A percentile compares a stretch with the other conserved stretches of the same genome.
Conservation (phyloP, 192 early-diverging fungal species). For the Umbelopsis ramanniana region DNA sequence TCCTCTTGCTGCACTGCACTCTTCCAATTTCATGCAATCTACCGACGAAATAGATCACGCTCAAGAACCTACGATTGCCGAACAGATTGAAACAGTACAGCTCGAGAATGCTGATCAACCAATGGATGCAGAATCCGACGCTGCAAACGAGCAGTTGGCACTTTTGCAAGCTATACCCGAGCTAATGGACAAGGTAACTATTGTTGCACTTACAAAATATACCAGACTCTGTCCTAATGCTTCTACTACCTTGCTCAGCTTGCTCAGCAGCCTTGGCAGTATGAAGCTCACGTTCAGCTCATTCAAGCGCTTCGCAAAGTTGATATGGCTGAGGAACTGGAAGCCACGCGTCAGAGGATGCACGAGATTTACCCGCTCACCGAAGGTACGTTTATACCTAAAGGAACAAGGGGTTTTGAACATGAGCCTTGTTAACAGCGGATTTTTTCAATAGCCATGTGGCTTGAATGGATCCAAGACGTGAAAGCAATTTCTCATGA, state of each 20-base stretch:
- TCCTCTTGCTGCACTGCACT: too few species aligned
- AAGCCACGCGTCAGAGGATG: slow-evolving; percentile 60
- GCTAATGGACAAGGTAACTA: slow-evolving; percentile 4
- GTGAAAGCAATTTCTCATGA: slow-evolving; percentile 49
- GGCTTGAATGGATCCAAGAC: slow-evolving; percentile 77
- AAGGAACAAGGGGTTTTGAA: background rate
- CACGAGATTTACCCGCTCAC: slow-evolving; percentile 61
- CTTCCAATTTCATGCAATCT: background rate
- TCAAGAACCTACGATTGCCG: background rate
- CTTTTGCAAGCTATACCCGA: slow-evolving; percentile 18
- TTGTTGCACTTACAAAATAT: background rate
- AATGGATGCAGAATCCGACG: background rate
- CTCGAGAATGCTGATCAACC: background rate
- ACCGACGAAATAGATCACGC: background rate
- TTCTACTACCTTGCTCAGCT: slow-evolving; percentile 10
- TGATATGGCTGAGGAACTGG: slow-evolving; percentile 51
- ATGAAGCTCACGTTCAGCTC: slow-evolving; percentile 54
- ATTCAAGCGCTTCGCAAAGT: slow-evolving; percentile 47
- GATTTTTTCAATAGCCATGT: slow-evolving; percentile 53
- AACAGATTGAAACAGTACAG: background rate
- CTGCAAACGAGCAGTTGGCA: background rate
- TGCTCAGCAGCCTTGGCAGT: slow-evolving; percentile 46
- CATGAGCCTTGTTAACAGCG: too few species aligned
- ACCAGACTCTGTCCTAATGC: background rate
- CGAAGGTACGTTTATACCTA: slow-evolving; percentile 52